A percentile compares a stretch with the other conserved stretches of the same genome.
phyloP scores from a whole-genome alignment of 2,329 filamentous ascomycete species.

The Sporothrix inflata region DNA sequence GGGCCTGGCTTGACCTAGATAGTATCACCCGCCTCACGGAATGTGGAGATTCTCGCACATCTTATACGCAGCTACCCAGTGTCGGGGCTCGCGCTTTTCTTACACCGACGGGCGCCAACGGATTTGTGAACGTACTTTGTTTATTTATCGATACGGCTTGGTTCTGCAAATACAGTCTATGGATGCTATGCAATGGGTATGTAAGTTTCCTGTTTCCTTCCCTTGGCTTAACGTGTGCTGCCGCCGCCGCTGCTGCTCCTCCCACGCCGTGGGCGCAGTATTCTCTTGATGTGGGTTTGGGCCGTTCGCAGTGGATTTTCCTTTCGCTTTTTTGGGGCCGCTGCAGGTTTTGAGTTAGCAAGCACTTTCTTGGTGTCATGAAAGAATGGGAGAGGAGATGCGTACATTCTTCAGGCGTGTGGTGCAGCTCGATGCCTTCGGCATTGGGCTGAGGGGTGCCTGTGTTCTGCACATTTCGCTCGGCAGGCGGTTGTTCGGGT shows the following conservation, averaged over 20 bases:
- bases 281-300: background rate
- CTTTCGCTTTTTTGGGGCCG: background rate
- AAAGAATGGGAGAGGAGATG: background rate
- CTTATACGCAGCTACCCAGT: too few species aligned
- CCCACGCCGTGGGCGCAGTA: background rate
- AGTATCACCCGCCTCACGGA: background rate
- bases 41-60: background rate
- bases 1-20: background rate
- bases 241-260: background rate
- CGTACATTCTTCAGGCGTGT: background rate
- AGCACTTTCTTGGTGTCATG: background rate
- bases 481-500: background rate
- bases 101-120: background rate
- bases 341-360: background rate
- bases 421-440: background rate
- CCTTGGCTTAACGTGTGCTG: background rate
- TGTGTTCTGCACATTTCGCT: background rate
- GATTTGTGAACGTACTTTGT: background rate
- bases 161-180: background rate
- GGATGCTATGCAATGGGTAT: slow-evolving; percentile 6
- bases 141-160: background rate
- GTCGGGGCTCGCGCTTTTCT: slow-evolving; percentile 1
- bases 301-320: background rate
- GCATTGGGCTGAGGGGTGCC: background rate
- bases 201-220: background rate